Percentiles rank a stretch among this genome's conserved stretches.
Conservation (phyloP, 1,139 yeast genomes). For the Arxiozyma heterogenica region DNA sequence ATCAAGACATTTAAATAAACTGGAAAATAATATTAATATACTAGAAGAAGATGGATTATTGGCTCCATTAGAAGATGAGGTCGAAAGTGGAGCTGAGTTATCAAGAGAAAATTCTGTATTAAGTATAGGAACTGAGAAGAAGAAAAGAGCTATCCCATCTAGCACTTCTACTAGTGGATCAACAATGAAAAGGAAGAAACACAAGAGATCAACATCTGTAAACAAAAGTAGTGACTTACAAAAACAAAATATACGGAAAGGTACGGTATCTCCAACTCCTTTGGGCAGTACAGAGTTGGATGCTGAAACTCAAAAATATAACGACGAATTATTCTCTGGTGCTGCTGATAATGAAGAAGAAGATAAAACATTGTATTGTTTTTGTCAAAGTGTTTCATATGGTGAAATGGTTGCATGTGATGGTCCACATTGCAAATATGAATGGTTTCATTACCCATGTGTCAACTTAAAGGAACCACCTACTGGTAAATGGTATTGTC, state of each 20-base stretch:
- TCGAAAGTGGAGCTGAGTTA: constrained; percentile 26
- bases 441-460: constrained; percentile 76
- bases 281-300: neutral
- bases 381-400: constrained; percentile 58
- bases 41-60: constrained; percentile 73
- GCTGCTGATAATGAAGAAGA: constrained; percentile 29
- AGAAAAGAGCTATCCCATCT: constrained; percentile 18
- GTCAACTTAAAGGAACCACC: constrained; percentile 64
- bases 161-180: constrained; percentile 9
- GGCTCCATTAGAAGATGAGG: constrained; percentile 43
- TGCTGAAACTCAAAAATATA: constrained; percentile 3
- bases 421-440: constrained; percentile 56
- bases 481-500: constrained; percentile 67
- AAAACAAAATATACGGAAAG: constrained; percentile 1
- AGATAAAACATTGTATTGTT: constrained; percentile 48
- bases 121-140: constrained; percentile 16
- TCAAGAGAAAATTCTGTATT: constrained; percentile 24
- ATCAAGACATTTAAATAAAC: constrained; percentile 60
- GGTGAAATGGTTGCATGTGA: constrained; percentile 81
- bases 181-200: constrained; percentile 17
- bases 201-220: constrained; percentile 12
- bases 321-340: constrained; percentile 10
- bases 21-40: constrained; percentile 68
- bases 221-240: neutral
- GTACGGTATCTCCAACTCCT: constrained; percentile 1